phyloP scores from a whole-genome alignment of 768 basidiomycete species.

The Agaricus sinodeliciosus region DNA sequence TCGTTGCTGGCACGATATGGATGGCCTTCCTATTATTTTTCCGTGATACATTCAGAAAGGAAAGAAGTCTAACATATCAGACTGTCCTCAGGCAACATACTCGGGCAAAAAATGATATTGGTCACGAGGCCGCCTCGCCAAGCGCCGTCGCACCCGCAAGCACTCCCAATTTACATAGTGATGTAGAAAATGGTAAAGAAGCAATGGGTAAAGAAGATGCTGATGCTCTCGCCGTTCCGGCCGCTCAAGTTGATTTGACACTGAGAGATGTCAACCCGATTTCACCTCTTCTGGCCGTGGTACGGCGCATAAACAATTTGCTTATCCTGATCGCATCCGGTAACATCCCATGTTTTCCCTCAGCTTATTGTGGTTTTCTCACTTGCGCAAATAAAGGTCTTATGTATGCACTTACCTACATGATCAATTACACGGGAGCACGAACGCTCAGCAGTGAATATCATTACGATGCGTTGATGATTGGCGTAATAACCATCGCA shows the following conservation, averaged over 20 bases:
- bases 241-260: constrained; percentile 40
- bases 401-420: constrained; percentile 65
- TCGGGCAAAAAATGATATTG: constrained; percentile 13
- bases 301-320: constrained; percentile 62
- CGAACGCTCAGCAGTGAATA: constrained; percentile 63
- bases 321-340: constrained; percentile 61
- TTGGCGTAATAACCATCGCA: constrained; percentile 71
- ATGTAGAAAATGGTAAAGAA: constrained; percentile 17
- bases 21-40: constrained; percentile 60
- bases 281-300: constrained; percentile 49
- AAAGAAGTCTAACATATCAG: constrained; percentile 79
- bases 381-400: constrained; percentile 36
- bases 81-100: constrained; percentile 45
- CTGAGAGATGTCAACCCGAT: constrained; percentile 73
- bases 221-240: constrained; percentile 10
- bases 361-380: not conserved
- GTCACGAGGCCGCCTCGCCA: not conserved
- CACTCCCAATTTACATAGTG: constrained; percentile 6
- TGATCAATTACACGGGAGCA: constrained; percentile 67
- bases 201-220: constrained; percentile 7
- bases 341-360: constrained; percentile 19
- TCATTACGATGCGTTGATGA: constrained; percentile 57
- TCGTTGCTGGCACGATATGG: constrained; percentile 48
- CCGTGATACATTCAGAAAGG: constrained; percentile 76
- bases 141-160: not conserved